These are phyloP conservation scores for Corrigiola litoralis DNA, from an alignment of 179 eudicot species.

Conservation along the genomic window DNA sequence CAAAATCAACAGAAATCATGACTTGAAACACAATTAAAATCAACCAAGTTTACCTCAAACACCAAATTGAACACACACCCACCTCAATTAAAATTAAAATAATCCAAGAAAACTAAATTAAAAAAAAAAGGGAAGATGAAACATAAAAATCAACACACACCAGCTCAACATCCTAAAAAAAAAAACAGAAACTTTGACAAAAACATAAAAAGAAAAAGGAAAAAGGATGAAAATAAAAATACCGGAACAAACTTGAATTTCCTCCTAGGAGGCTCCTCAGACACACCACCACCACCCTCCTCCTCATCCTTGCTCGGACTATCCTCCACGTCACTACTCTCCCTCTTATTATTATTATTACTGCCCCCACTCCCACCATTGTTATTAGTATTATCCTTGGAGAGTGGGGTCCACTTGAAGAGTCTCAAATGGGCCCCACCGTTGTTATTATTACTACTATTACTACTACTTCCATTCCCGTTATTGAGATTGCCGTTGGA, in stretches of 20 bases:
- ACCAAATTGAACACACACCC: too few relatives aligned
- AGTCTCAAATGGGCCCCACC: conserved; percentile 48
- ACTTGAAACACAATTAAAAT: too few relatives aligned
- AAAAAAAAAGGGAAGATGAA: too few relatives aligned
- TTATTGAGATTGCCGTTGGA: conserved; percentile 21
- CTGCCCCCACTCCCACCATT: conserved; percentile 1
- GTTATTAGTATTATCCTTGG: conserved; percentile 19
- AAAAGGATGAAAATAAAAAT: not conserved
- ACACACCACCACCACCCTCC: too few relatives aligned
- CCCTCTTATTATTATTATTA: conserved; percentile 9
- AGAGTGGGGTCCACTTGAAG: conserved; percentile 79
- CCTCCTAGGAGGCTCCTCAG: conserved; percentile 51
- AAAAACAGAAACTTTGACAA: too few relatives aligned
- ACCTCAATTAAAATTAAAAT: too few relatives aligned
- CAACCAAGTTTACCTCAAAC: too few relatives aligned
- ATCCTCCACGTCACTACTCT: conserved; percentile 1
- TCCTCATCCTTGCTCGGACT: conserved; percentile 25
- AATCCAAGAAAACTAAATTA: too few relatives aligned
- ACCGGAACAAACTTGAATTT: conserved; percentile 85
- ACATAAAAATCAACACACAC: not conserved
- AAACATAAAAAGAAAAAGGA: not conserved
- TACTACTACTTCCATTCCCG: conserved; percentile 18
- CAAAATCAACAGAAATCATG: too few relatives aligned
- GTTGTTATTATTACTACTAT: conserved; percentile 36
- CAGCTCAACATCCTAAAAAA: too few relatives aligned